phyloP scores from a whole-genome alignment of 2,329 filamentous ascomycete species.

The Alternaria conjuncta region DNA sequence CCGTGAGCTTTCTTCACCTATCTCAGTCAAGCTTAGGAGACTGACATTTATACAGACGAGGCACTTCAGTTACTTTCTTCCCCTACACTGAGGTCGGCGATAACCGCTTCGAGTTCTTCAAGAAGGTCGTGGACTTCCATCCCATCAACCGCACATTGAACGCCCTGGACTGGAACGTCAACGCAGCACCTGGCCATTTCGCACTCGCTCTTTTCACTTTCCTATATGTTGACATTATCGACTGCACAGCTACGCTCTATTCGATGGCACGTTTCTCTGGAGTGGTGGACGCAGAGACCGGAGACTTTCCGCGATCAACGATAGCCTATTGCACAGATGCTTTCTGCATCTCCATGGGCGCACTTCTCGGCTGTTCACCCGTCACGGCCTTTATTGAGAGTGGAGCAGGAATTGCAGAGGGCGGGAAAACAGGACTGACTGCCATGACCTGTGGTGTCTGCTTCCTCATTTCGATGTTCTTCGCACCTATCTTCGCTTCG shows the following conservation, averaged over 20 bases:
- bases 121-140: slow-evolving; percentile 81
- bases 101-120: slow-evolving; percentile 81
- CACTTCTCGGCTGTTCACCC: slow-evolving; percentile 77
- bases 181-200: slow-evolving; percentile 73
- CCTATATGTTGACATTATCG: slow-evolving; percentile 89
- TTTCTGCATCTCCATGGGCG: slow-evolving; percentile 78
- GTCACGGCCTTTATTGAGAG: slow-evolving; percentile 89
- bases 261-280: slow-evolving; percentile 86
- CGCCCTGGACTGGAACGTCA: slow-evolving; percentile 76
- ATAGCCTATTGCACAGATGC: slow-evolving; percentile 86
- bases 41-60: slow-evolving; percentile 53
- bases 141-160: slow-evolving; percentile 72
- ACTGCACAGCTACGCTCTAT: slow-evolving; percentile 85
- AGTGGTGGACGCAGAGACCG: slow-evolving; percentile 78
- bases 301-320: slow-evolving; percentile 86
- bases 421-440: slow-evolving; percentile 81
- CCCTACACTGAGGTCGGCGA: slow-evolving; percentile 72
- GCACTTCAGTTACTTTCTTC: slow-evolving; percentile 79
- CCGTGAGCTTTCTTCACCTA: slow-evolving; percentile 51
- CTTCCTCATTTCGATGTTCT: slow-evolving; percentile 88
- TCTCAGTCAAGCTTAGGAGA: not conserved
- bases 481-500: slow-evolving; percentile 87
- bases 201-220: slow-evolving; percentile 85
- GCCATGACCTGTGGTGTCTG: slow-evolving; percentile 79
- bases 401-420: slow-evolving; percentile 86